Evolutionary conservation across 2,329 filamentous ascomycete species (phyloP), one percentile per base, ranked within the genome.

Genomic region (Fusarium sp.): DNA sequence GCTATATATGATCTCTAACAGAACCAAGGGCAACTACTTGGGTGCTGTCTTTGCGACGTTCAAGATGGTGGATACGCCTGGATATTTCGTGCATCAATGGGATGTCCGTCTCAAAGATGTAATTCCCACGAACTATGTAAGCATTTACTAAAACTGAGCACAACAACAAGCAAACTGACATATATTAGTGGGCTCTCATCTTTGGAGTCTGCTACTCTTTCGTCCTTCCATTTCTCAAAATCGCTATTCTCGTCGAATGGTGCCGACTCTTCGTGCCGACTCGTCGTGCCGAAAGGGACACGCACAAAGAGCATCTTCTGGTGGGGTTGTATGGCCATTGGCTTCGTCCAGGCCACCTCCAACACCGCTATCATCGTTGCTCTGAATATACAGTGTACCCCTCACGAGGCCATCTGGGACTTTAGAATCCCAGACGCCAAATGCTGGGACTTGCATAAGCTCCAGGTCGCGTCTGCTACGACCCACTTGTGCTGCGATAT

Each of bases 171-270:
- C n/a, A n/a, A n/a, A n/a, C n/a, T n/a, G n/a, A 69, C 38, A 19
- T 29, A 11, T 41, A n/a, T 9, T 49, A 81, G 75, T 73, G 77
- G 25, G 76, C 83, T 41, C 76, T 81, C 38, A 56, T 83, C 35
- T 79, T 77, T 63, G 80, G 82, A 54, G 71, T 74, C 69, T 79
- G 73, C 63, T 84, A 84, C 66, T 80, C 78, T 0, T 77, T 79
- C 38, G 77, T 79, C 23, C 78, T 85, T 3, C 80, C 81, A 1
- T 75, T 83, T 10, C 66, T 84, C 57, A 85, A 85, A 62, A 77
- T 77, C 5, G 80, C 81, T 18, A 84, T 86, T 51, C 76, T 86
- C 18, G 49, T 83, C 14, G 83, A 86, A 60, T 86, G 84, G 84
- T 77, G 75, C n/a, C 77, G 79, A 11, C 69, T 83, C 10, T 82